Evolutionary conservation across 2,329 filamentous ascomycete species (phyloP), one percentile per base, ranked within the genome.

Genomic region (Arthrobotrys sphaeroides): DNA sequence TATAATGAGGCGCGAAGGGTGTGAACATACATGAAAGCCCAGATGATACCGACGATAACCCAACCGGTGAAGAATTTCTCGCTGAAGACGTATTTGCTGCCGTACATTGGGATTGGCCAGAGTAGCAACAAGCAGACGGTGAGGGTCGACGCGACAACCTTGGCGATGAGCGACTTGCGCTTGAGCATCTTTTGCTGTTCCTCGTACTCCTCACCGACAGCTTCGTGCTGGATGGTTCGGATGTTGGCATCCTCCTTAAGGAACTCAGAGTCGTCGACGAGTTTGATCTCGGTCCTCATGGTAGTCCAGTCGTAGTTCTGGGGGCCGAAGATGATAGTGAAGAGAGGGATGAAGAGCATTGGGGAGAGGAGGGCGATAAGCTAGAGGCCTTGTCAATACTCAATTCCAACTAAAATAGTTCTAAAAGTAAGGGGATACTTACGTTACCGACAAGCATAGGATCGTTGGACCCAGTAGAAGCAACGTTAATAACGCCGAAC

Each of bases 51-150:
- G 6, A 92, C 88, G 0, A 88, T 86, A 9, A 93, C 88, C 91
- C 91, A 94, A 49, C 91, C 91, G 0, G 90, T 92, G 83, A 94
- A 95, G 85, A 95, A 95, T 22, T 85, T 86, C 84, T 92, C 91
- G 82, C 86, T 89, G 83, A 95, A 96, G 64, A 97, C 87, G 81
- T 97, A 97, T 0, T 87, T 87, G 0, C 86, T 86, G 9, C 92
- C 93, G 80, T 95, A 97, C 88, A 97, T 89, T 0, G 93, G 93
- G 87, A 97, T 94, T 0, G 94, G 93, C 93, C 93, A 97, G 13
- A 97, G 86, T 1, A 97, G 85, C 0, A 97, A 84, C 67, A 96
- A 85, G 0, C 88, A 86, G 0, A 96, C 75, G 0, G 92, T 91
- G 84, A 92, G 85, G 78, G 86, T 82, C 7, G 88, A 84, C 0